Evolutionary conservation across 192 early-diverging fungal genomes (phyloP).

Genomic region (Dimargaris xerosporica): DNA sequence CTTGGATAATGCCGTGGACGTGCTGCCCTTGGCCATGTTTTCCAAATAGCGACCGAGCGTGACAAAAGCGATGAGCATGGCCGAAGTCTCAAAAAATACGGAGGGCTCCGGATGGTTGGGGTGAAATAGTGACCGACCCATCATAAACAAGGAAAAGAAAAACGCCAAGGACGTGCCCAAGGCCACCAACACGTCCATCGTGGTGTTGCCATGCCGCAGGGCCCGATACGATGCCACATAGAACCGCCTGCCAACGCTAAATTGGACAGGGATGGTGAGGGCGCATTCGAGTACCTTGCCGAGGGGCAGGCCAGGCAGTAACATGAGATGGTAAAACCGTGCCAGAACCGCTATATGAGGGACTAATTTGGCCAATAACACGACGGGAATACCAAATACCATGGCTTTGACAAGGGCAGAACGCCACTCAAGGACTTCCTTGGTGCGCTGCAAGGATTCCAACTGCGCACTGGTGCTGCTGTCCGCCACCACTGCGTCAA

Average conservation of each 20-base stretch:
- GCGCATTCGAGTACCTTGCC: slow-evolving; percentile 48
- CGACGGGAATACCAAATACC: slow-evolving; percentile 67
- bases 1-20: slow-evolving; percentile 73
- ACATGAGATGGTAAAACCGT: slow-evolving; percentile 16
- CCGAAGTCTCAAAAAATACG: slow-evolving; percentile 88
- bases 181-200: slow-evolving; percentile 89
- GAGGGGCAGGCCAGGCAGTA: slow-evolving; percentile 48
- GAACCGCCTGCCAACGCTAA: slow-evolving; percentile 70
- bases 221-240: slow-evolving; percentile 64
- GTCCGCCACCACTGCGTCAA: slow-evolving; percentile 54
- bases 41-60: slow-evolving; percentile 84
- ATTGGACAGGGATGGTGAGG: slow-evolving; percentile 87
- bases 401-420: slow-evolving; percentile 44
- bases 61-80: slow-evolving; percentile 87
- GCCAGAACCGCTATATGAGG: slow-evolving; percentile 21
- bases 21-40: slow-evolving; percentile 88
- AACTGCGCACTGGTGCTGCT: slow-evolving; percentile 52
- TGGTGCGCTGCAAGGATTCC: slow-evolving; percentile 71
- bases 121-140: slow-evolving; percentile 45
- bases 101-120: slow-evolving; percentile 39
- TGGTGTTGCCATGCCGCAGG: slow-evolving; percentile 64
- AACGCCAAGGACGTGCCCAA: slow-evolving; percentile 79
- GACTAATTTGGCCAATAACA: slow-evolving; percentile 39
- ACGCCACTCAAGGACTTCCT: slow-evolving; percentile 75
- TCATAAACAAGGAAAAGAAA: slow-evolving; percentile 61